Evolutionary conservation across 2,329 filamentous ascomycete species (phyloP), one percentile per base, ranked within the genome.

Genomic region (Phialemoniopsis sp.): DNA sequence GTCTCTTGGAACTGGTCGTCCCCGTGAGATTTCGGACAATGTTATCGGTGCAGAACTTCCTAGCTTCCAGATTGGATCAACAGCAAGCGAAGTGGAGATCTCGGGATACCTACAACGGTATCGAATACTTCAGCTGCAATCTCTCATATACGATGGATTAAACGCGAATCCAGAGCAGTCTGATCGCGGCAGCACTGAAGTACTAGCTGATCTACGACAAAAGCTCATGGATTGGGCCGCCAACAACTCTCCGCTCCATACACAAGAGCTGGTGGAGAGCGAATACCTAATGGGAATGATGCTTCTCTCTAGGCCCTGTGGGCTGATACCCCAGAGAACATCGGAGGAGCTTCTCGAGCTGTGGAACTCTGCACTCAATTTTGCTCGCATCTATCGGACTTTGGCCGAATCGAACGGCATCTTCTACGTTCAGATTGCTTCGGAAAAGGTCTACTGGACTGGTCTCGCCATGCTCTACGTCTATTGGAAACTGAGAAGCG

Each of bases 401-500:
- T 45, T 52, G 15, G 46, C 49, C 12, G 47, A 51, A 37, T 45
- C 49, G 16, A 53, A 53, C 32, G 34, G 32, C 13, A 52, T 53
- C 4, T 52, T 52, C 34, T 53, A 53, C 39, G 46, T 53, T 4
- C 50, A 50, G 32, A 47, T 53, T 19, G 49, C 47, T 9, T 51
- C 44, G 13, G 50, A 52, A 31, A 53, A 53, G 40, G 44, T 49
- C 2, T 53, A 52, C 38, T 53, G 50, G 50, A 46, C 46, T 10
- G 49, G 49, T 1, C 37, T 53, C 3, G 43, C 44, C 2, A 34
- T 50, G 13, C 38, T 53, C n/a, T 45, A 51, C 37, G 48, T 46
- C 37, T 53, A 47, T 30, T 49, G 50, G 47, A 30, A 34, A 18
- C 43, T 53, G 10, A 37, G 32, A n/a, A 40, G 36, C 12, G 31